A percentile compares a stretch with the other conserved stretches of the same genome.
These are phyloP conservation scores for Debaryomyces fabryi DNA, from an alignment of 1,139 yeast species.

Conservation along the genomic window DNA sequence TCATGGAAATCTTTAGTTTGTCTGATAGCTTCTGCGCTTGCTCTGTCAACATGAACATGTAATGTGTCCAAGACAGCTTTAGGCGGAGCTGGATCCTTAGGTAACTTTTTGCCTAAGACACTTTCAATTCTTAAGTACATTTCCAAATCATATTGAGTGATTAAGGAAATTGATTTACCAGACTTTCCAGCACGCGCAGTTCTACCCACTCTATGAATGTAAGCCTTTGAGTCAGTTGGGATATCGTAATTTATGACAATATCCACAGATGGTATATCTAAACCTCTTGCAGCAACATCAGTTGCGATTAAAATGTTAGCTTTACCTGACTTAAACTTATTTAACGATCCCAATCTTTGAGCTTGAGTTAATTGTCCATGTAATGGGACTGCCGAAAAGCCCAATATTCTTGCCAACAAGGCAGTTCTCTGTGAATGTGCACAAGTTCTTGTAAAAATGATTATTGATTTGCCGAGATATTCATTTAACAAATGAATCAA, in stretches of 20 bases:
- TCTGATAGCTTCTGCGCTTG: conserved; percentile 86
- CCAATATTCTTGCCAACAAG: conserved; percentile 74
- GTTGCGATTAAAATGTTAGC: conserved; percentile 89
- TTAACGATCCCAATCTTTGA: conserved; percentile 89
- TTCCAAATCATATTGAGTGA: conserved; percentile 93
- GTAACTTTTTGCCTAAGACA: conserved; percentile 76
- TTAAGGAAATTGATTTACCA: conserved; percentile 88
- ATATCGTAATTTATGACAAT: conserved; percentile 91
- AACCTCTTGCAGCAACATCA: conserved; percentile 97
- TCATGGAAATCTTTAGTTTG: conserved; percentile 77
- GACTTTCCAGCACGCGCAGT: conserved; percentile 98
- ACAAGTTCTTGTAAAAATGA: conserved; percentile 91
- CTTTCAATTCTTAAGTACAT: conserved; percentile 85
- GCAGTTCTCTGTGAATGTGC: conserved; percentile 95
- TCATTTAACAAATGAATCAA: conserved; percentile 83
- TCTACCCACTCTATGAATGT: conserved; percentile 96
- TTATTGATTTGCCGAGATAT: conserved; percentile 80
- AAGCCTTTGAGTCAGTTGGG: conserved; percentile 98
- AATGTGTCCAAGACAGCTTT: conserved; percentile 76
- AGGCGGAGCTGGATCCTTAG: conserved; percentile 76
- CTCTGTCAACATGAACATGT: conserved; percentile 88
- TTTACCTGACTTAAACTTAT: conserved; percentile 86
- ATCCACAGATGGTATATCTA: conserved; percentile 95
- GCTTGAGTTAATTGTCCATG: conserved; percentile 94
- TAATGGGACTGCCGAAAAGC: conserved; percentile 87